Evolutionary conservation across 371 early-diverging fungal species (phyloP).

Genomic region (Parasitella parasitica): DNA sequence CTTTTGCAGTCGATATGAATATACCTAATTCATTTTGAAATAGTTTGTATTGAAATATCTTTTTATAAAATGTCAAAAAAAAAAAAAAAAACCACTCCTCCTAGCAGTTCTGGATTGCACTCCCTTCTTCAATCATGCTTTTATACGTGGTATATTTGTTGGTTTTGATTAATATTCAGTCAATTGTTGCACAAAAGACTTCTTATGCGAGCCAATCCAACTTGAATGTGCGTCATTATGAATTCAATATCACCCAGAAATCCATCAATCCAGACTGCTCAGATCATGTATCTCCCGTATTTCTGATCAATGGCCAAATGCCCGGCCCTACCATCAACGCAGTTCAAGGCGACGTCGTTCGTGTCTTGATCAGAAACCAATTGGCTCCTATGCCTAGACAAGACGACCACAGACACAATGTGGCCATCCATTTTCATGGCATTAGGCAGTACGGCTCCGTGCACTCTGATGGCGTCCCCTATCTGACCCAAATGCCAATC

Average conservation of each 20-base stretch:
- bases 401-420: neutral
- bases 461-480: conserved; percentile 60
- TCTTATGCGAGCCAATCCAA: neutral
- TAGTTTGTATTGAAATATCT: neutral
- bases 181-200: neutral
- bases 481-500: conserved; percentile 60
- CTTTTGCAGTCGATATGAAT: too few relatives aligned
- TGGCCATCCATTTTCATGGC: conserved; percentile 51
- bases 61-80: neutral
- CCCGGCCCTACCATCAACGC: conserved; percentile 53
- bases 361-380: conserved; percentile 43
- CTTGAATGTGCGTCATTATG: conserved; percentile 16
- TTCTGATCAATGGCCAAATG: conserved; percentile 46
- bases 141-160: neutral
- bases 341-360: conserved; percentile 39
- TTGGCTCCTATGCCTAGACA: neutral
- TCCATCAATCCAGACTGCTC: conserved; percentile 41
- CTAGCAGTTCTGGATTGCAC: neutral
- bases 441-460: conserved; percentile 40
- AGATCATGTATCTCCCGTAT: conserved; percentile 17
- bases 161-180: neutral
- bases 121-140: neutral
- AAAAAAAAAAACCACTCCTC: neutral
- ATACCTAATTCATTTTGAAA: too few relatives aligned
- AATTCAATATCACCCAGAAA: conserved; percentile 32